These are phyloP conservation scores for Psilocybe cubensis DNA, from an alignment of 768 basidiomycete species.

Conservation along the genomic window DNA sequence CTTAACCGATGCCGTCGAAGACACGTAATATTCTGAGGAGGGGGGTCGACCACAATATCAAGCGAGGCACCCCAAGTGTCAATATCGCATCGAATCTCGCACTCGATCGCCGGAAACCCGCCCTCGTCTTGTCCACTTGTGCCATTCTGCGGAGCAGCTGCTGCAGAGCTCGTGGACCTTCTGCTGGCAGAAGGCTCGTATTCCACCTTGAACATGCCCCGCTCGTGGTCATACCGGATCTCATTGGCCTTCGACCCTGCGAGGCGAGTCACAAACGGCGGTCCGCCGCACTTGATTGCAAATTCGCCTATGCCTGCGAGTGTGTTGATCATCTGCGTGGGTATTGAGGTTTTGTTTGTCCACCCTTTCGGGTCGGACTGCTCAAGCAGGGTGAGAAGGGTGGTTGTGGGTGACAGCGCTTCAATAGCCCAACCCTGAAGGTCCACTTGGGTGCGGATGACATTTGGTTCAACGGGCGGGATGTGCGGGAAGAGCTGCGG, in stretches of 20 bases:
- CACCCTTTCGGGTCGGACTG: conserved; percentile 98
- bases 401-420: conserved; percentile 92
- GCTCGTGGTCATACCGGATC: conserved; percentile 87
- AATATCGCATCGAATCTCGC: conserved; percentile 89
- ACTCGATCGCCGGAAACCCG: conserved; percentile 67
- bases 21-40: conserved; percentile 81
- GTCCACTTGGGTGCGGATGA: conserved; percentile 95
- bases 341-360: conserved; percentile 93
- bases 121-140: conserved; percentile 31
- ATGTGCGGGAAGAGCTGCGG: conserved; percentile 80
- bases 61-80: conserved; percentile 86
- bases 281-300: conserved; percentile 93
- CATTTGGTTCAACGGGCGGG: conserved; percentile 68
- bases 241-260: conserved; percentile 75
- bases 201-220: conserved; percentile 77
- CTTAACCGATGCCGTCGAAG: conserved; percentile 88
- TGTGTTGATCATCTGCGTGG: conserved; percentile 89
- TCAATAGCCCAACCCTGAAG: conserved; percentile 99
- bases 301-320: conserved; percentile 95
- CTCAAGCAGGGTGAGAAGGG: conserved; percentile 89
- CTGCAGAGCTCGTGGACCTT: conserved; percentile 28
- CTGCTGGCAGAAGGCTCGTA: conserved; percentile 72
- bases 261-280: conserved; percentile 87
- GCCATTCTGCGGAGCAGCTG: conserved; percentile 19
- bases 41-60: conserved; percentile 92